Evolutionary conservation across 768 basidiomycete genomes (phyloP), one percentile per base, ranked within the genome.

Genomic region (Gautieria morchelliformis): DNA sequence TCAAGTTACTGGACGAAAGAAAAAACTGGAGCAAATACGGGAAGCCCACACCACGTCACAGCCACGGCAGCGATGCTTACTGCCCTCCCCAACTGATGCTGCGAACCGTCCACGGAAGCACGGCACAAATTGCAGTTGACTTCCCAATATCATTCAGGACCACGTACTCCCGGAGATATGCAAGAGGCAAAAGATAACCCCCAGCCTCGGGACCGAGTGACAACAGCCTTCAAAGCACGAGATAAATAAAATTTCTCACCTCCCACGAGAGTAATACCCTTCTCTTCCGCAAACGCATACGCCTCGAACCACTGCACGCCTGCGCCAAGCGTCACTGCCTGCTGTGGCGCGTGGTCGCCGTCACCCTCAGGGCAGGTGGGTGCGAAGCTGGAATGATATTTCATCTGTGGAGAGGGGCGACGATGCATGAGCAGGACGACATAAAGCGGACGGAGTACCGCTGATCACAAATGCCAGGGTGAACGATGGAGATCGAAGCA

Each of bases 251-350:
- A 37, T 58, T n/a, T n/a, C 54, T 69, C 68, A 12, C 72, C 73
- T 35, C 69, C 72, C 33, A 72, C 62, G 24, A 69, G 58, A 0
- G 73, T 75, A 14, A 71, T 64, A 56, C 72, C 72, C 32, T 71
- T 59, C 35, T 44, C 49, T 40, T 74, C 72, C 3, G 71, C 72
- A 56, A 69, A 74, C 22, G 61, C 62, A 58, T 72, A 72, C 1
- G 69, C 60, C 22, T 70, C 63, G 40, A 67, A 62, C 30, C 63
- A 69, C 10, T 60, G 52, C 10, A 65, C 67, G 19, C 71, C 73
- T 5, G 56, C 56, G 35, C 46, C 56, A 12, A 48, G 19, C 15
- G 56, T 57, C 10, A 49, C 44, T 1, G 73, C 65, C 70, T 73
- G 42, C 15, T 42, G 20, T 53, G 40, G 20, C 27, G 6, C 39